phyloP scores from a whole-genome alignment of 441 rosid genomes.

The Populus hybrid region DNA sequence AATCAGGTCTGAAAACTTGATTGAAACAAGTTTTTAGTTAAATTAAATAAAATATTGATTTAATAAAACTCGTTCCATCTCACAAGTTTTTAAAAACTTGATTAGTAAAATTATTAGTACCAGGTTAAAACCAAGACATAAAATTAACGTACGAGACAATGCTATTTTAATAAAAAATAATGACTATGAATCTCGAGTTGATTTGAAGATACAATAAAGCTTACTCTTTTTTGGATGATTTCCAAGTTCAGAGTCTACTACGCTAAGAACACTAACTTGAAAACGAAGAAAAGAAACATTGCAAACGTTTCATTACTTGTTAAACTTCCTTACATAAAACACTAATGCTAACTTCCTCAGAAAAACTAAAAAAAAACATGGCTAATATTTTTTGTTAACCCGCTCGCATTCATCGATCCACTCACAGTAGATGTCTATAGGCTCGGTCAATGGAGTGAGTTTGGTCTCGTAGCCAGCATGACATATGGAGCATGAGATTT shows the following conservation, averaged over 20 bases:
- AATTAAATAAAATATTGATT: too few relatives aligned
- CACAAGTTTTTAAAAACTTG: too few relatives aligned
- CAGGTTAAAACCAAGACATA: too few relatives aligned
- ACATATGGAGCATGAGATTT: background rate
- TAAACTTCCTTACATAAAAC: background rate
- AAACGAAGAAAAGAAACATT: background rate
- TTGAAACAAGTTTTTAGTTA: too few relatives aligned
- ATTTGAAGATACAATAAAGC: too few relatives aligned
- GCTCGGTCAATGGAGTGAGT: background rate
- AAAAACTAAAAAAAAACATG: background rate
- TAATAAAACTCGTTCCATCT: too few relatives aligned
- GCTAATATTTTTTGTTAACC: background rate
- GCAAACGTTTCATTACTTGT: background rate
- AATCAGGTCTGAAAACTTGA: too few relatives aligned
- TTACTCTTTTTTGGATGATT: background rate
- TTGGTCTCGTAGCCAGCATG: background rate
- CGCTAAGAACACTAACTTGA: background rate
- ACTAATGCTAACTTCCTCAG: background rate
- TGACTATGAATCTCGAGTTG: too few relatives aligned
- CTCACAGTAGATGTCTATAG: background rate
- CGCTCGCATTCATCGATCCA: background rate
- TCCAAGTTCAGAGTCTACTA: background rate
- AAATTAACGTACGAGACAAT: too few relatives aligned
- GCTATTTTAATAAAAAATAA: too few relatives aligned
- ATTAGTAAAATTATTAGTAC: too few relatives aligned